Evolutionary conservation across 164 flowering plant genomes (phyloP), one percentile per base, ranked within the genome.

Genomic region (Piper longum): DNA sequence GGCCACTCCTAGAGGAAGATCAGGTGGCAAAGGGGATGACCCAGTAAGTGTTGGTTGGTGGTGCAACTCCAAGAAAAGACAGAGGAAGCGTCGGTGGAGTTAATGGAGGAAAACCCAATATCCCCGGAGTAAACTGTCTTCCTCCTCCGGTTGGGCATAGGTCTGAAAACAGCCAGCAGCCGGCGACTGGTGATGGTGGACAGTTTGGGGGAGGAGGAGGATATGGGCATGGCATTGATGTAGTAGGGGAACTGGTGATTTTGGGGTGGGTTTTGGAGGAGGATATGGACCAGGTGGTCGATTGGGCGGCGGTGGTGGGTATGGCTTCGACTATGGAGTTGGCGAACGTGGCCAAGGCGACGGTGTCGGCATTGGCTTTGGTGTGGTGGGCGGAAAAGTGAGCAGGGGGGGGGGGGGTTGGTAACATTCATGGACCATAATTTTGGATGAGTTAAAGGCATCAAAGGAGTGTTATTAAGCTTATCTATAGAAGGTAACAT

Each of bases 221-320:
- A 48, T 48, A 48, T 48, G 52, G 52, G 12, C 7, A 48, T 9
- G 52, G 52, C 9, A 13, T 12, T 48, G 52, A 13, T 2, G 52
- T 2, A 14, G 52, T 14, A 14, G 52, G 52, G 52, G 52, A 9
- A 18, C 36, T 18, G 18, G 64, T 42, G 51, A 19, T 41, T n/a
- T 43, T 62, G 51, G 64, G 0, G 51, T 16, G 44, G 54, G 54
- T 7, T 43, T 43, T 41, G 54, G 54, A 62, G 51, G 64, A 16
- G 64, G 43, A 14, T 48, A 48, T 9, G 52, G 52, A 48, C 52
- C 9, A 48, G 62, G 62, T 36, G 62, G 62, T 16, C 44, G 40
- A 4, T 19, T 60, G 62, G 62, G 62, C 7, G 40, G 40, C 41
- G 62, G 62, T 3, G 36, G 36, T 26, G 36, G 36, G 1, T 26